Conservation (phyloP, 257 asterid genomes). For the Paraleonurus japonicus region DNA sequence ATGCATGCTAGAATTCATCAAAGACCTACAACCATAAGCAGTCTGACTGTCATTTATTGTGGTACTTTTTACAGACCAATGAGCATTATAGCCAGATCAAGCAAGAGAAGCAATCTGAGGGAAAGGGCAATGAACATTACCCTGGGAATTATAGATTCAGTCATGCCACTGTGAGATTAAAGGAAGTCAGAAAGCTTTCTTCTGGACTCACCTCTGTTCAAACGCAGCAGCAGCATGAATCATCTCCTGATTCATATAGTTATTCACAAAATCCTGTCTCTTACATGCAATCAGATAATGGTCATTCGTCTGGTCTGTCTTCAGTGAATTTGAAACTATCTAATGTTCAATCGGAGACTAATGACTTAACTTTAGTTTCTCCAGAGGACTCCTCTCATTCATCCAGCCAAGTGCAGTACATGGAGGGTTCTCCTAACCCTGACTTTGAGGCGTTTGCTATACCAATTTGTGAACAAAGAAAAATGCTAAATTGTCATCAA, state of each 20-base stretch:
- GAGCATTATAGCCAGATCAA: conserved; percentile 43
- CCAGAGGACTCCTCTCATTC: conserved; percentile 45
- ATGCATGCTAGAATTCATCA: conserved; percentile 3
- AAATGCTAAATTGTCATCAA: conserved; percentile 19
- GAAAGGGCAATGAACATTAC: conserved; percentile 33
- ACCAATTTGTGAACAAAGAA: conserved; percentile 34
- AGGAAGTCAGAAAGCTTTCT: conserved; percentile 33
- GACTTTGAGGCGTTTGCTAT: conserved; percentile 35
- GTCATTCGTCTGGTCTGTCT: conserved; percentile 40
- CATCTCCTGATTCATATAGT: conserved; percentile 34
- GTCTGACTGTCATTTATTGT: conserved; percentile 11
- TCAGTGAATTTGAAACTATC: conserved; percentile 35
- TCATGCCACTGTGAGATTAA: conserved; percentile 32
- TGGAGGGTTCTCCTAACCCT: conserved; percentile 34
- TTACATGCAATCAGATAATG: conserved; percentile 35
- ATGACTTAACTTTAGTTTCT: conserved; percentile 37
- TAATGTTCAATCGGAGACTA: conserved; percentile 42
- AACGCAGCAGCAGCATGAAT: conserved; percentile 35
- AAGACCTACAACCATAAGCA: not conserved
- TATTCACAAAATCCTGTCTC: conserved; percentile 42
- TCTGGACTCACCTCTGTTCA: conserved; percentile 43
- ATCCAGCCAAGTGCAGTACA: conserved; percentile 42
- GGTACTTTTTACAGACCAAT: conserved; percentile 43
- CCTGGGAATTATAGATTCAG: conserved; percentile 34
- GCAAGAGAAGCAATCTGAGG: conserved; percentile 41